These are phyloP conservation scores for Eimeria mitis DNA, from an alignment of 169 alveolate species.

Conservation along the genomic window DNA sequence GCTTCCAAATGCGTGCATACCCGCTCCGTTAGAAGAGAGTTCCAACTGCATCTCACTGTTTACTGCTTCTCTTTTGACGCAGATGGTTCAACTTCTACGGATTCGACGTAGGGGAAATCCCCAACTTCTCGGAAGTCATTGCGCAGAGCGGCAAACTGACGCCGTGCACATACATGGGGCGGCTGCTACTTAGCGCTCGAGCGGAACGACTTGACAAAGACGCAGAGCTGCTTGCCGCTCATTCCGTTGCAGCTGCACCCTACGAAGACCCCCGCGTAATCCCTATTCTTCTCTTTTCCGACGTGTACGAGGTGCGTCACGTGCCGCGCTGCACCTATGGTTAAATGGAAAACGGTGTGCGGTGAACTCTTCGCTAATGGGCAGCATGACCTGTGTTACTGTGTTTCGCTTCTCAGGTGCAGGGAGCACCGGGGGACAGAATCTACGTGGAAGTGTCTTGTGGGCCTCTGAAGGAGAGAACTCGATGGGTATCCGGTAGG, in stretches of 20 bases:
- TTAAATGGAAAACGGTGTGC: neutral
- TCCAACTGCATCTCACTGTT: constrained; percentile 76
- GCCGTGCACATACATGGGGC: constrained; percentile 90
- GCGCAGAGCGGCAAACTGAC: constrained; percentile 81
- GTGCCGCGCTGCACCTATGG: neutral
- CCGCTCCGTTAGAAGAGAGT: neutral
- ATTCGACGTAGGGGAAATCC: constrained; percentile 85
- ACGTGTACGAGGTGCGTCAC: constrained; percentile 90
- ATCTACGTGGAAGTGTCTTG: constrained; percentile 89
- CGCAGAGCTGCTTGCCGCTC: constrained; percentile 92
- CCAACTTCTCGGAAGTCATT: constrained; percentile 80
- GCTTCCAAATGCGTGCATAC: neutral
- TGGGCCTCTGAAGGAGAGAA: constrained; percentile 90
- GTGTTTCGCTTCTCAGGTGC: constrained; percentile 43
- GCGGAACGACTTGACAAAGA: constrained; percentile 90
- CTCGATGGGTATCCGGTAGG: constrained; percentile 87
- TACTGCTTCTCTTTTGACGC: neutral
- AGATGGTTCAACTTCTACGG: constrained; percentile 96
- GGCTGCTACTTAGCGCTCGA: constrained; percentile 92
- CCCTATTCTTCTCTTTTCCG: constrained; percentile 91
- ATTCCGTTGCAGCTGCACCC: constrained; percentile 90
- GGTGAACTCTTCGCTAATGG: neutral
- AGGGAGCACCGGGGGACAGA: constrained; percentile 84
- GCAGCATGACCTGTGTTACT: neutral
- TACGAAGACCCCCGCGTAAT: constrained; percentile 90